Evolutionary conservation across 768 basidiomycete genomes (phyloP), one percentile per base, ranked within the genome.

Genomic region (Tulasnella sp.): DNA sequence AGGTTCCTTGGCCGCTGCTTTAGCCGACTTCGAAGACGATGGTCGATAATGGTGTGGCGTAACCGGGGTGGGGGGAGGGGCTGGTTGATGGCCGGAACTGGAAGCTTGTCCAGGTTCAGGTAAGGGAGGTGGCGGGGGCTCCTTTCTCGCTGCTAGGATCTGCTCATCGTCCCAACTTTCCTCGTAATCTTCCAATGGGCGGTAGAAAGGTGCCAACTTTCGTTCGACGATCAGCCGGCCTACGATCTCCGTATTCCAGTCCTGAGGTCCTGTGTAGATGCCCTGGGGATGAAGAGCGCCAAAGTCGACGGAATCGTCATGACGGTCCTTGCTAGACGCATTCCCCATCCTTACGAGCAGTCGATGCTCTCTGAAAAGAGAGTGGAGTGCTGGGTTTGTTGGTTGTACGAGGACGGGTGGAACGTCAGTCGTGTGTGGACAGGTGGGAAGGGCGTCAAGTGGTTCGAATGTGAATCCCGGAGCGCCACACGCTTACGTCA

Each of bases 191-290:
- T 98, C 95, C 67, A 99, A 87, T 16, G 98, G 97, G 46, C 95
- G 90, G 84, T 98, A 99, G 85, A 98, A 99, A 0, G 98, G 98
- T 0, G 96, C 95, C 57, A 99, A 89, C 82, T 89, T 91, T 83
- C 94, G 91, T 81, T 93, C 91, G 82, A 91, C 86, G 83, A 99
- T 95, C 82, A 97, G 89, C 84, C 93, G 91, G 79, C 92, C 91
- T 80, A 97, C 96, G 79, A 93, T 86, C 75, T 89, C 84, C 81
- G 96, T 93, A 83, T 95, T 95, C 92, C 95, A 98, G 85, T 98
- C 96, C 82, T 89, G 88, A 70, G 89, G 86, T 32, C 91, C 93
- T 26, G 93, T 91, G 86, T 96, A 96, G 80, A 95, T 81, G 82
- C 94, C 94, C 82, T 94, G 93, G 26, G 95, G 95, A 76, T 88